Evolutionary conservation across 2,329 filamentous ascomycete species (phyloP), one percentile per base, ranked within the genome.

Genomic region (Fusarium gaditjirri): DNA sequence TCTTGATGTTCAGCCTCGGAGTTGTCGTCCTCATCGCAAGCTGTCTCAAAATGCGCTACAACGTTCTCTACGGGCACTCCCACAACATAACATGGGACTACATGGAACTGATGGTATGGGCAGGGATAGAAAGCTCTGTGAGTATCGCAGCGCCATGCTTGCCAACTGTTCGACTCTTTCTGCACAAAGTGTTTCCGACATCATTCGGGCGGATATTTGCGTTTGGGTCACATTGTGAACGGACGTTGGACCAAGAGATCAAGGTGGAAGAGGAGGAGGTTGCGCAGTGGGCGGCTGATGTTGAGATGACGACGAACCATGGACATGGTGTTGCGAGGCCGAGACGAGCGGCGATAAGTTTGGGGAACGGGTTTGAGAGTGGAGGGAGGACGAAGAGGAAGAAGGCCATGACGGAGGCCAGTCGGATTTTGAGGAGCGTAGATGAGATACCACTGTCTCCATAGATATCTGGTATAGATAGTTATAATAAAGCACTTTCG

Each of bases 41-140:
- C 21, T 67, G 62, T 7, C 64, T 67, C 6, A 67, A 67, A 42
- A 67, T 67, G 64, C 64, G 64, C 2, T 67, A 67, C 16, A 67
- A 67, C 6, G 59, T 67, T 11, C 62, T 67, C 3, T 67, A 67
- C 25, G 62, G 64, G 5, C 41, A 67, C 6, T 67, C 64, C 0
- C 29, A 49, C 6, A 67, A 67, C 21, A 67, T 67, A 1, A 67
- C 62, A 0, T 67, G 62, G 64, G 64, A 67, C 11, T 67, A 67
- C 5, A 67, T 67, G 64, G 64, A 67, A 4, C 16, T 67, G 0
- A 67, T 67, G 62, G 62, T 67, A 0, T 67, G 64, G 64, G 62
- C 64, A 0, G 64, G 64, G 11, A 67, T 67, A 16, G 62, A 67
- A 49, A 67, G 46, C 8, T 67, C 64, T 0, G 64, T 67, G 6